phyloP scores from a whole-genome alignment of 345 rosid genomes.

The Gossypium longicalyx region DNA sequence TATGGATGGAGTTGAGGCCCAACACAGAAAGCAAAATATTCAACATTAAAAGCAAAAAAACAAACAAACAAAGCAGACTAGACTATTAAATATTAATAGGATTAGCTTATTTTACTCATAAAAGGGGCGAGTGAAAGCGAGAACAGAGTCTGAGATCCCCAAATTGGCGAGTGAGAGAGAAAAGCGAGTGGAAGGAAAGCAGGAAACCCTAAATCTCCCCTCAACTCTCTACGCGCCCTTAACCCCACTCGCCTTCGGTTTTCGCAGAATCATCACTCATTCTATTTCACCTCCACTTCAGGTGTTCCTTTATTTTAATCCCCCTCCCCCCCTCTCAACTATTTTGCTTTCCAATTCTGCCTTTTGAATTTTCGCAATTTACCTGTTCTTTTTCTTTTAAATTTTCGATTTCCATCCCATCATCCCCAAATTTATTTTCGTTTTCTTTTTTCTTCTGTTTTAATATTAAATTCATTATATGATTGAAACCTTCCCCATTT shows the following conservation, averaged over 20 bases:
- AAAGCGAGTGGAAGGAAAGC: slow-evolving; percentile 16
- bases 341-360: background rate
- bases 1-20: background rate
- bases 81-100: background rate
- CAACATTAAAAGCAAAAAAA: background rate
- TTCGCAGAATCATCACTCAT: slow-evolving; percentile 14
- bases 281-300: slow-evolving; percentile 17
- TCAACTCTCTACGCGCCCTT: slow-evolving; percentile 20
- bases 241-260: slow-evolving; percentile 20
- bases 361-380: background rate
- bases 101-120: background rate
- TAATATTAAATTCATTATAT: background rate
- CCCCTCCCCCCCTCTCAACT: background rate
- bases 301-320: slow-evolving; percentile 5
- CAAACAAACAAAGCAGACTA: background rate
- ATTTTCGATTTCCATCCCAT: background rate
- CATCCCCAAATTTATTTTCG: background rate
- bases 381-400: background rate
- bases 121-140: slow-evolving; percentile 17
- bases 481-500: background rate
- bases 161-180: slow-evolving; percentile 20
- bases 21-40: background rate
- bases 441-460: background rate
- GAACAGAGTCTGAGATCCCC: slow-evolving; percentile 12
- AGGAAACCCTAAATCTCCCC: slow-evolving; percentile 18